phyloP scores from a whole-genome alignment of 2,329 filamentous ascomycete genomes.

The Phialophora chinensis region DNA sequence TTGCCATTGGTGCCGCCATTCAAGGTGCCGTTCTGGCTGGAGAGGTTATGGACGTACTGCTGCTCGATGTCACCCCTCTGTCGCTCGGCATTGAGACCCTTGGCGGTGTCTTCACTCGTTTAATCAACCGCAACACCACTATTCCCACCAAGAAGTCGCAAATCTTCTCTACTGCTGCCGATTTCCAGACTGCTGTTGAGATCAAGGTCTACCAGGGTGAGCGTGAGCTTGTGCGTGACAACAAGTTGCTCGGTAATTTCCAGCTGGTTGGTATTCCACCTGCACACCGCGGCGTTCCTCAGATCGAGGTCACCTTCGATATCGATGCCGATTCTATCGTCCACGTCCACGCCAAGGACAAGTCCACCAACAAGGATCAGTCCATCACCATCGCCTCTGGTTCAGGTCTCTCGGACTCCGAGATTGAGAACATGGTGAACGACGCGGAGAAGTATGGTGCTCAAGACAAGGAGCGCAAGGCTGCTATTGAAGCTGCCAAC shows the following conservation, averaged over 20 bases:
- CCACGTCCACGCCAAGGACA: conserved; percentile 97
- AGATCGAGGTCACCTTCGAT: conserved; percentile 98
- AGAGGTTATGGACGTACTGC: conserved; percentile 93
- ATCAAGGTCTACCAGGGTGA: conserved; percentile 99
- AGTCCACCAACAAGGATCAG: conserved; percentile 99
- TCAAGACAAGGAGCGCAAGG: conserved; percentile 95
- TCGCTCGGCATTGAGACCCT: conserved; percentile 98
- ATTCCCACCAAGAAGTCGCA: conserved; percentile 99
- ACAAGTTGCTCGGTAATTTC: conserved; percentile 99
- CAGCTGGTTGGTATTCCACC: conserved; percentile 97
- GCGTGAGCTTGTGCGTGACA: conserved; percentile 97
- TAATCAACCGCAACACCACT: conserved; percentile 99
- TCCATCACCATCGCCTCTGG: conserved; percentile 98
- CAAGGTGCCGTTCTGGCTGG: conserved; percentile 96
- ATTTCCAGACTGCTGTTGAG: conserved; percentile 98
- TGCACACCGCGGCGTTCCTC: conserved; percentile 92
- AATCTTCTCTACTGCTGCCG: conserved; percentile 94
- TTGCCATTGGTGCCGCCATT: conserved; percentile 95
- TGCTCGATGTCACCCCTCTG: conserved; percentile 93
- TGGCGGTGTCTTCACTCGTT: conserved; percentile 93
- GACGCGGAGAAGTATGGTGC: conserved; percentile 97
- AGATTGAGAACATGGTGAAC: conserved; percentile 97
- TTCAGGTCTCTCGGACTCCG: conserved; percentile 90
- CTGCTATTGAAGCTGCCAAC: conserved; percentile 94
- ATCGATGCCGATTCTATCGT: conserved; percentile 98